Evolutionary conservation across 1,284 basidiomycete genomes (phyloP), one percentile per base, ranked within the genome.

Genomic region (Cutaneotrichosporon cyanovorans): DNA sequence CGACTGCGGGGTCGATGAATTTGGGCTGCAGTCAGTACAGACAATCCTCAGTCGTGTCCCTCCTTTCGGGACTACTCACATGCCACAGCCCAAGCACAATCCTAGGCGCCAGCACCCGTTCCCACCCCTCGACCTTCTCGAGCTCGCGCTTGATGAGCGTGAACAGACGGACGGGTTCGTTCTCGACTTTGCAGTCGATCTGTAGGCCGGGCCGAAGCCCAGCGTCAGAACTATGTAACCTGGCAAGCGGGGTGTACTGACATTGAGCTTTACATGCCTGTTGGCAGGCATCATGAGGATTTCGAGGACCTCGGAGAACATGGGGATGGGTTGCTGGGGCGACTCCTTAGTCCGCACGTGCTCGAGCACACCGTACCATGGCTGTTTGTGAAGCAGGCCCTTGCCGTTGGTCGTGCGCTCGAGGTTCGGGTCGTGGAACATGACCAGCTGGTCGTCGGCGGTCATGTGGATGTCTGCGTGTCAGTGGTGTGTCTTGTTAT

Each of bases 381-480:
- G 64, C 50, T 73, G 72, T 38, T 74, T 65, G 36, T 74, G 66
- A 53, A 79, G 76, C 19, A 72, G 62, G 21, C 78, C 79, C 12
- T 67, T 68, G 19, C 78, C 77, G 57, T 77, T 66, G 28, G 79
- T 80, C 16, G 78, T 80, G 18, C 78, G 68, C 42, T 73, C 73
- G 10, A 79, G 60, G 31, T 66, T 80, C 11, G 88, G 86, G 71
- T 97, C 92, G 69, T 96, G 91, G 73, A 93, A 95, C 87, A 97
- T 91, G 53, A 97, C 73, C 40, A 97, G 85, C 40, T 89, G 81
- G 61, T 83, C 77, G 74, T 97, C 93, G 57, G 78, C 73, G 42
- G 92, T 92, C 65, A 96, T 85, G 72, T 97, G 93, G 58, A 97
- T 90, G 79, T 97, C 92, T 28, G 12, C 7, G 12, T 91, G 80